These are phyloP conservation scores for Aureobasidium vineae DNA, from an alignment of 2,329 filamentous ascomycete species.

Conservation along the genomic window DNA sequence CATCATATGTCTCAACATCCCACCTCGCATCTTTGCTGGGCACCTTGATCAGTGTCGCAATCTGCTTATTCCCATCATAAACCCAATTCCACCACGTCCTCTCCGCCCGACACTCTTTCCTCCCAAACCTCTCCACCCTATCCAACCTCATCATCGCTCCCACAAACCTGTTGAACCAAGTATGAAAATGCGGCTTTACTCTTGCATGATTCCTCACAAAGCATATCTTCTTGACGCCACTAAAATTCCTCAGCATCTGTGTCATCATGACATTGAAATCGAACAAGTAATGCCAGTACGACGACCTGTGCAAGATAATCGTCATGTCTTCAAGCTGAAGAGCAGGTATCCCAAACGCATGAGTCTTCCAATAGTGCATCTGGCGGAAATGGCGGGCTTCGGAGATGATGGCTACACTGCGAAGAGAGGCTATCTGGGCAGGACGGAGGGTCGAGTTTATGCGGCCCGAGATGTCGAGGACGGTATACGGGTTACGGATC, in stretches of 20 bases:
- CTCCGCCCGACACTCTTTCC: conserved; percentile 35
- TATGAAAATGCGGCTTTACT: conserved; percentile 41
- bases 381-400: conserved; percentile 37
- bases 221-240: conserved; percentile 38
- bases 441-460: conserved; percentile 32
- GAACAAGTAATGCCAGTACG: conserved; percentile 39
- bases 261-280: conserved; percentile 39
- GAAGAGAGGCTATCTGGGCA: conserved; percentile 37
- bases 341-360: conserved; percentile 37
- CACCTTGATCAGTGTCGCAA: conserved; percentile 36
- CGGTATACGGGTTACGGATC: conserved; percentile 37
- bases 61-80: conserved; percentile 35
- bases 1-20: conserved; percentile 42
- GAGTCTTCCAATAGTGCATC: conserved; percentile 37
- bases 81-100: conserved; percentile 44
- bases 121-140: conserved; percentile 43
- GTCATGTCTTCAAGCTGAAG: conserved; percentile 38
- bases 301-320: conserved; percentile 37
- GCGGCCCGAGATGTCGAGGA: conserved; percentile 33
- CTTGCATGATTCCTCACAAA: conserved; percentile 40
- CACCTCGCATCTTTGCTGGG: conserved; percentile 35
- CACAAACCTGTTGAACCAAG: conserved; percentile 43
- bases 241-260: conserved; percentile 38
- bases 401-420: conserved; percentile 37
- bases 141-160: conserved; percentile 44